A percentile compares a stretch with the other conserved stretches of the same genome.
These are phyloP conservation scores for Mortierella antarctica DNA, from an alignment of 192 early-diverging fungal genomes.

Conservation along the genomic window DNA sequence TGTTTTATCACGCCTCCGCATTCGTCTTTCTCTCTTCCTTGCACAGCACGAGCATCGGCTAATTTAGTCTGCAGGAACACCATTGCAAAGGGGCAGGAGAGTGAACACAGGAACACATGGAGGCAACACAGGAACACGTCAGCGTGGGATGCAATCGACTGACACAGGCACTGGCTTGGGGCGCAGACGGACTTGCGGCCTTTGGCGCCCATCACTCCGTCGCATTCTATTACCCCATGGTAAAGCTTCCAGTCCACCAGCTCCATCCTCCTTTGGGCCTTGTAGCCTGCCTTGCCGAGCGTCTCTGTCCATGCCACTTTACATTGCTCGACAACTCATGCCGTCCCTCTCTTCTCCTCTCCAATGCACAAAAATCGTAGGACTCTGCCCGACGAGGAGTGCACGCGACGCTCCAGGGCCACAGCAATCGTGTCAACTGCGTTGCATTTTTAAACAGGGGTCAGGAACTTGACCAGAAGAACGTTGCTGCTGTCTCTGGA, in stretches of 20 bases:
- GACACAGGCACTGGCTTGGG: constrained; percentile 73
- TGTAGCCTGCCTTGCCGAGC: too few relatives aligned
- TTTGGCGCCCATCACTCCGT: constrained; percentile 78
- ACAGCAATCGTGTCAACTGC: constrained; percentile 81
- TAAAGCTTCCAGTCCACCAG: constrained; percentile 15
- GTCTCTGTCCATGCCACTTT: background rate
- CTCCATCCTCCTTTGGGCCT: background rate
- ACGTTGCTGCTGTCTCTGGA: constrained; percentile 78
- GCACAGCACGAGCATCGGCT: background rate
- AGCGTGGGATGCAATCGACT: constrained; percentile 74
- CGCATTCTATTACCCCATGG: constrained; percentile 78
- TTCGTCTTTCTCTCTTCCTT: background rate
- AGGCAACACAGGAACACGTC: constrained; percentile 65
- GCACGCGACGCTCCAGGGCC: constrained; percentile 74
- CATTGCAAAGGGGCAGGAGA: too few relatives aligned
- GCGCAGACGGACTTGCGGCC: constrained; percentile 67
- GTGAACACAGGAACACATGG: constrained; percentile 21
- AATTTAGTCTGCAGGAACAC: background rate
- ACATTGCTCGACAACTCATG: background rate
- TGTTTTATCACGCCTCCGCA: background rate
- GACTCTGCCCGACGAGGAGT: constrained; percentile 62
- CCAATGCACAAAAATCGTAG: constrained; percentile 25
- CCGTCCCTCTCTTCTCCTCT: background rate
- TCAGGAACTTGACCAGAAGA: constrained; percentile 56
- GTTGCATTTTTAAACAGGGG: constrained; percentile 74